Evolutionary conservation across 768 basidiomycete species (phyloP), one percentile per base, ranked within the genome.

Genomic region (Podaxis sp.): DNA sequence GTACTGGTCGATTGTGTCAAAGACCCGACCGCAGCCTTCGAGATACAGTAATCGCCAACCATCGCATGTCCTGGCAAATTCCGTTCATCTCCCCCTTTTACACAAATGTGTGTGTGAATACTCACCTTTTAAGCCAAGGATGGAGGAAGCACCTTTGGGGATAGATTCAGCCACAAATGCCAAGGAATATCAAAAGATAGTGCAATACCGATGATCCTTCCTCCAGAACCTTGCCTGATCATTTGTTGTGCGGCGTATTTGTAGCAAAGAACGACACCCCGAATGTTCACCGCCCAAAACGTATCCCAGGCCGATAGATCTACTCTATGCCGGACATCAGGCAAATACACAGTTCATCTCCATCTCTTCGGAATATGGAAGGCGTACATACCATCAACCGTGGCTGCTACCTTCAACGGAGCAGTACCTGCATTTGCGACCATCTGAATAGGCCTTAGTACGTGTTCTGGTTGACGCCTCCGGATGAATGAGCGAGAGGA

Each of bases 201-300:
- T 0, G 9, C 14, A 47, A 4, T 47, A 62, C 79, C 81, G 28
- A 87, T 78, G 61, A 88, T 83, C 21, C 81, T 74, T 1, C 86
- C 83, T 11, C 83, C 79, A 3, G 69, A 70, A 0, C 79, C 77
- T 70, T 83, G 82, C 11, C 85, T 76, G 23, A 71, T 71, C 88
- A 89, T 89, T 64, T 83, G 81, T 54, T 72, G 73, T 14, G 83
- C 86, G 2, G 86, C 88, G 61, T 86, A 77, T 57, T 87, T 84
- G 46, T 87, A 88, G 68, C 84, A 87, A 63, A 83, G 76, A 71
- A 83, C 85, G 2, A 78, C 72, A 38, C 85, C 86, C 55, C 82
- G 78, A 59, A 80, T 73, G 64, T 89, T 88, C 63, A 87, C 72
- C 2, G 76, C 73, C 62, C 80, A 71, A 5, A 73, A 27, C 65